phyloP scores from a whole-genome alignment of 441 rosid genomes.

The Eruca vesicaria region DNA sequence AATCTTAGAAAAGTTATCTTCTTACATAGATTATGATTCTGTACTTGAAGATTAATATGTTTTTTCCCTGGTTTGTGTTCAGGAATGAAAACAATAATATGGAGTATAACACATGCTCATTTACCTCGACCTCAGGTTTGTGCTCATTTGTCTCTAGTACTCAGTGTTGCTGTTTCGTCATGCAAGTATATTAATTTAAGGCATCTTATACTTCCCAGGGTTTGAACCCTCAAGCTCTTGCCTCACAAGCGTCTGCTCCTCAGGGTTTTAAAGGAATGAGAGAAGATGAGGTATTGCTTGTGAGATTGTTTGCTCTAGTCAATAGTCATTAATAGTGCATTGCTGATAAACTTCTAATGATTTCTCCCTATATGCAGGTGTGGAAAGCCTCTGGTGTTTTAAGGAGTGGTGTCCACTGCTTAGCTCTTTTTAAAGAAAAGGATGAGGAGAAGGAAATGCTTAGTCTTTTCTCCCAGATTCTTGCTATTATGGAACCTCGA shows the following conservation, averaged over 20 bases:
- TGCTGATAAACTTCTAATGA: conserved; percentile 30
- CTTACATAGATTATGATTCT: conserved; percentile 14
- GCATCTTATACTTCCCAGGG: conserved; percentile 64
- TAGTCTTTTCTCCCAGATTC: conserved; percentile 84
- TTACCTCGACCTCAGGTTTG: conserved; percentile 93
- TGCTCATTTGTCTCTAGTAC: conserved; percentile 15
- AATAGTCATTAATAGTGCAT: neutral
- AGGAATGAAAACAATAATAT: conserved; percentile 99
- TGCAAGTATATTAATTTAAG: conserved; percentile 32
- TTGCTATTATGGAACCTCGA: conserved; percentile 97
- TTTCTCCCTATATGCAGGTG: conserved; percentile 52
- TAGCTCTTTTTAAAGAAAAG: conserved; percentile 97
- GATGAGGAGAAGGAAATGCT: conserved; percentile 99
- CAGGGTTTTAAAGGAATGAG: conserved; percentile 95
- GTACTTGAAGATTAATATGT: conserved; percentile 1
- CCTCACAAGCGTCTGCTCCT: conserved; percentile 56
- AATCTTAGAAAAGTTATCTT: conserved; percentile 1
- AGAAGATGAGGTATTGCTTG: conserved; percentile 89
- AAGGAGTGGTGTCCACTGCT: conserved; percentile 97
- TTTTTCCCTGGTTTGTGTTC: conserved; percentile 29
- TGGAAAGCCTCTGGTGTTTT: conserved; percentile 98
- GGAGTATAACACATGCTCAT: conserved; percentile 99
- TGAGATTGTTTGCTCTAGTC: conserved; percentile 19
- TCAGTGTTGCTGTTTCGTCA: conserved; percentile 9
- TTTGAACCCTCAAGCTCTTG: conserved; percentile 68